Base-by-base conservation (phyloP, 1,284 basidiomycete genomes). In the Taiwanofungus camphoratus region DNA sequence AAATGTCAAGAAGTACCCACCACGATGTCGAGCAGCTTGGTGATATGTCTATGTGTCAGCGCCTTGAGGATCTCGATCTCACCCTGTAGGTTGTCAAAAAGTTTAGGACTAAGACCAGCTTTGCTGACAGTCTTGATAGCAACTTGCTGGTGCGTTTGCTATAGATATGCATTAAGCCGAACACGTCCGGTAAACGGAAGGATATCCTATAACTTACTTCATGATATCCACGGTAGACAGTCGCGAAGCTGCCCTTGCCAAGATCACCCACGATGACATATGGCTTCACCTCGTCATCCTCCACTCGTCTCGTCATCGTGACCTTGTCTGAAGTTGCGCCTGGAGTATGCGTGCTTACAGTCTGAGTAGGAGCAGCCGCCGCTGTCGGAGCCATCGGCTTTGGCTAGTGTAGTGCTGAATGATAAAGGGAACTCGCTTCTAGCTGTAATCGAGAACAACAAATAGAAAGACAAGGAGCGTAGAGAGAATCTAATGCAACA, bases 11-110 rank as follows among this genome's bases (percentile, higher is more conserved):
- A 24, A 19, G n/a, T 3, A 57, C 82, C 44, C 62, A 87, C 83
- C 47, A 98, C 82, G 57, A 97, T 96, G 61, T 98, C 92, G 44
- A 92, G 80, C 19, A 99, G 76, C 52, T 85, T 84, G 22, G 96
- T 97, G 44, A 99, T 89, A 68, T 98, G 93, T 41, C 87, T 77
- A 64, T 99, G 92, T 15, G 87, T 88, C 45, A 98, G 79, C 3
- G 85, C 83, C 70, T 97, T 98, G 57, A 99, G 80, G 53, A 99
- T 98, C 52, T 91, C 85, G 52, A 99, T 98, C 73, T 99, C 95
- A 56, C 87, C 92, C 64, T 97, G 92, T 22, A 99, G 79, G 60
- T 98, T 99, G 65, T 98, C 94, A 46, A 97, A 82, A 18, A 98
- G 79, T 70, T 98, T 99, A 19, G 86, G 73, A 19, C 87, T 93